phyloP scores from a whole-genome alignment of 2,329 filamentous ascomycete genomes.

The Cryphonectria parasitica region DNA sequence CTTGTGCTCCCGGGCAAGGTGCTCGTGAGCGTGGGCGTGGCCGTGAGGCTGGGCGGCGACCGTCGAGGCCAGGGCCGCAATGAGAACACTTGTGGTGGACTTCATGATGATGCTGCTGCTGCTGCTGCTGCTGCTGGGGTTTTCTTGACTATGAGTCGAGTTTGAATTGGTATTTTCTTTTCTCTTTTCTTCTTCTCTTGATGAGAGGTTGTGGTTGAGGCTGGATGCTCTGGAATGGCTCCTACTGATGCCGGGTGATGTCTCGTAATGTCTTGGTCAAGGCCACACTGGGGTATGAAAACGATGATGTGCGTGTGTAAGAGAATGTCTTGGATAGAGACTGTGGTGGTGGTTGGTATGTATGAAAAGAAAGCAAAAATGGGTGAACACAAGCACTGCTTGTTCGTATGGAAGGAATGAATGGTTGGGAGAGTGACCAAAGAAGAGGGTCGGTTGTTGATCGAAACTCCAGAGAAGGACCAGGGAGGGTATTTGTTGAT shows the following conservation, averaged over 20 bases:
- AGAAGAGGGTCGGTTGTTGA: not conserved
- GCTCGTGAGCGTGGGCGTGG: slow-evolving; percentile 40
- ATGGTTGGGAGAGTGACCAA: slow-evolving; percentile 21
- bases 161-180: not conserved
- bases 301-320: not conserved
- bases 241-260: not conserved
- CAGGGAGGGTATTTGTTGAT: slow-evolving; percentile 16
- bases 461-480: slow-evolving; percentile 16
- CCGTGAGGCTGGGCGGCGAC: slow-evolving; percentile 56
- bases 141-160: slow-evolving; percentile 22
- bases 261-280: slow-evolving; percentile 17
- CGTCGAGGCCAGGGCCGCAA: slow-evolving; percentile 48
- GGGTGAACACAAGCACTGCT: slow-evolving; percentile 28
- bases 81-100: slow-evolving; percentile 44
- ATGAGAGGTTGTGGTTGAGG: slow-evolving; percentile 17
- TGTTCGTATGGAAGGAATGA: slow-evolving; percentile 25
- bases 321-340: slow-evolving; percentile 7
- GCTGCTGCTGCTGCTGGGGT: not conserved
- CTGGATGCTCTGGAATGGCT: slow-evolving; percentile 21
- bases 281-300: not conserved
- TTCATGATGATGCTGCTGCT: slow-evolving; percentile 44
- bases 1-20: slow-evolving; percentile 40
- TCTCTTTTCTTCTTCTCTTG: not conserved
- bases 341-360: slow-evolving; percentile 8
- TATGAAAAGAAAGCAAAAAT: slow-evolving; percentile 9